These are phyloP conservation scores for Rutstroemia sp. DNA, from an alignment of 2,329 filamentous ascomycete species.

Conservation along the genomic window DNA sequence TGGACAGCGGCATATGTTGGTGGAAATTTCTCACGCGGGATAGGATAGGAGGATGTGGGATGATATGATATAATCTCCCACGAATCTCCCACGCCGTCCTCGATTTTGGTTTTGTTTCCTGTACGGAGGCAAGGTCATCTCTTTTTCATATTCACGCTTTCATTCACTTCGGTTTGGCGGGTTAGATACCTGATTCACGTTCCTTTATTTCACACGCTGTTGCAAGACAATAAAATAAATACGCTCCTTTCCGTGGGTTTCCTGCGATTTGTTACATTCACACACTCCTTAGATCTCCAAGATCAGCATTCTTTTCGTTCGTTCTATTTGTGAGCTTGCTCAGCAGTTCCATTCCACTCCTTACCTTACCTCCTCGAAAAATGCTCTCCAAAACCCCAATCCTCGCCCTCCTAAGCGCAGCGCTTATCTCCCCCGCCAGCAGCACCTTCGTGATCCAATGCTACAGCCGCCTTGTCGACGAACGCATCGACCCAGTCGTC, in stretches of 20 bases:
- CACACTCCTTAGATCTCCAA: not conserved
- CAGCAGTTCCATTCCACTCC: not conserved
- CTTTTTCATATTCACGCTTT: not conserved
- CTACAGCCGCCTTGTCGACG: slow-evolving; percentile 15
- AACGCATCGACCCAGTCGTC: slow-evolving; percentile 17
- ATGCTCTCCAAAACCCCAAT: not conserved
- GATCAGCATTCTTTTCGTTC: not conserved
- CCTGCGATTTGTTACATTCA: not conserved
- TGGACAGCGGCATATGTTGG: too few species aligned
- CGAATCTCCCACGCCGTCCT: not conserved
- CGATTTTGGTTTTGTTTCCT: not conserved
- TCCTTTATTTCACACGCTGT: not conserved
- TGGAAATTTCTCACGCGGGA: too few species aligned
- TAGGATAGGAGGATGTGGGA: too few species aligned
- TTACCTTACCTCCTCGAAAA: not conserved
- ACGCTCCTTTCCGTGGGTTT: not conserved
- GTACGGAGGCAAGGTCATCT: not conserved
- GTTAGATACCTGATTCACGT: slow-evolving; percentile 6
- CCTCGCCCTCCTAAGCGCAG: not conserved
- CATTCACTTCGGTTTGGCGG: not conserved
- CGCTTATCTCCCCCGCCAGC: not conserved
- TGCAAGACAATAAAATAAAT: not conserved
- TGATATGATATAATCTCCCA: too few species aligned
- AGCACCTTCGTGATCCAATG: slow-evolving; percentile 6
- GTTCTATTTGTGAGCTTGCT: not conserved